phyloP scores from a whole-genome alignment of 2,329 filamentous ascomycete genomes.

The Hymenoscyphus albidus region DNA sequence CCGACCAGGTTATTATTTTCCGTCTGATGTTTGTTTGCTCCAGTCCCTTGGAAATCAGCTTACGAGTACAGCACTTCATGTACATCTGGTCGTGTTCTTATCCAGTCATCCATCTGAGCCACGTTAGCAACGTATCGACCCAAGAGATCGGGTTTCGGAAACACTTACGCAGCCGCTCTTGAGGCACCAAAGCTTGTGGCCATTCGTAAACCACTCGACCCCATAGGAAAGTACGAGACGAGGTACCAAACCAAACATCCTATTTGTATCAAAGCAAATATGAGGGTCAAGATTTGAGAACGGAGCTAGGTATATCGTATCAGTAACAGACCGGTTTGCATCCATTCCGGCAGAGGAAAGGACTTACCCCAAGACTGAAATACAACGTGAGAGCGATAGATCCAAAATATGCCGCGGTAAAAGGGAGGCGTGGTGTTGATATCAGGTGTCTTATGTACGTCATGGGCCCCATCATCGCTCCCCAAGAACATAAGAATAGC shows the following conservation, averaged over 20 bases:
- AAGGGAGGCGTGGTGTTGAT: constrained; percentile 80
- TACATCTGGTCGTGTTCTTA: neutral
- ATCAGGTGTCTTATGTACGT: constrained; percentile 80
- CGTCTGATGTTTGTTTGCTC: neutral
- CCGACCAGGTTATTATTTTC: no score
- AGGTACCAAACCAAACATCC: constrained; percentile 86
- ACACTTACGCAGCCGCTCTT: constrained; percentile 60
- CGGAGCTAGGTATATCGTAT: constrained; percentile 57
- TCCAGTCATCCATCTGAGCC: constrained; percentile 12
- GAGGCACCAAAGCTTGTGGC: constrained; percentile 82
- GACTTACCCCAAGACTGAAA: constrained; percentile 85
- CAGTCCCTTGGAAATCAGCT: neutral
- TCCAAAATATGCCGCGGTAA: constrained; percentile 92
- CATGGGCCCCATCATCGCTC: constrained; percentile 87
- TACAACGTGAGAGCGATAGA: constrained; percentile 87
- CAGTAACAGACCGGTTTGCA: neutral
- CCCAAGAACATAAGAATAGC: constrained; percentile 88
- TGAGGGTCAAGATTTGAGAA: constrained; percentile 77
- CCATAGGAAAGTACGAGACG: constrained; percentile 98
- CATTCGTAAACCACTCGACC: constrained; percentile 79
- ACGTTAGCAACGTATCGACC: constrained; percentile 7
- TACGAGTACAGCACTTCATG: neutral
- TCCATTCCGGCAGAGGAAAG: neutral
- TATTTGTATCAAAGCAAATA: constrained; percentile 80
- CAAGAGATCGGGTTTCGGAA: neutral